These are phyloP conservation scores for Cadophora gregata DNA, from an alignment of 2,329 filamentous ascomycete species.

Conservation along the genomic window DNA sequence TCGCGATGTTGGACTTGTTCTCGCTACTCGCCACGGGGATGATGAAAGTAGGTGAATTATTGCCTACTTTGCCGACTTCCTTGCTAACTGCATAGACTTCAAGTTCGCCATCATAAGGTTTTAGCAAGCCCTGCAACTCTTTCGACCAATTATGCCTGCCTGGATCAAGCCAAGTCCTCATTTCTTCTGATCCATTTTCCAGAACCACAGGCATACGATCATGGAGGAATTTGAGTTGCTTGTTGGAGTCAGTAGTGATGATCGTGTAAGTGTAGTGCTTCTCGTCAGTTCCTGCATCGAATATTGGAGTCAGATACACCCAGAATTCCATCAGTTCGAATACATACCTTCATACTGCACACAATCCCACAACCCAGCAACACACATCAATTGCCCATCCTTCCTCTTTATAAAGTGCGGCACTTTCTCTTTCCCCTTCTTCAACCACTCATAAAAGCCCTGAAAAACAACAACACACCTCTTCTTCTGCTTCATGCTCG, in stretches of 20 bases:
- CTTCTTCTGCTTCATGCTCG: constrained; percentile 86
- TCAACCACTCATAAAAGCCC: constrained; percentile 97
- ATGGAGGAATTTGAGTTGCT: constrained; percentile 84
- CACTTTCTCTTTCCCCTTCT: constrained; percentile 80
- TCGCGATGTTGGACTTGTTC: constrained; percentile 92
- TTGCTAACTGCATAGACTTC: constrained; percentile 86
- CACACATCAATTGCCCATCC: constrained; percentile 80
- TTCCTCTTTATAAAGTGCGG: constrained; percentile 84
- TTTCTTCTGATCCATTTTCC: constrained; percentile 72
- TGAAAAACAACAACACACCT: constrained; percentile 87
- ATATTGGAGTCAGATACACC: constrained; percentile 20
- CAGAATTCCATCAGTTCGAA: neutral
- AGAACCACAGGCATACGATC: constrained; percentile 96
- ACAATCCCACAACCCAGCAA: constrained; percentile 92
- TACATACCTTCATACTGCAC: constrained; percentile 74
- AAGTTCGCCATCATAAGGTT: constrained; percentile 78
- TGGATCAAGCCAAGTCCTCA: constrained; percentile 82
- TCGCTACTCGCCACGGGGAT: constrained; percentile 82
- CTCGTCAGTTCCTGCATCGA: constrained; percentile 59
- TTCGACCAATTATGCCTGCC: constrained; percentile 72
- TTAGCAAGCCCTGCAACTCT: constrained; percentile 79
- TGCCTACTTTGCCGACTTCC: constrained; percentile 93
- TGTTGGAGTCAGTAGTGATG: constrained; percentile 88
- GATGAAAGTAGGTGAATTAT: constrained; percentile 84
- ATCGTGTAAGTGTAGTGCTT: constrained; percentile 89